Evolutionary conservation across 2,329 filamentous ascomycete species (phyloP).

Genomic region (Fusarium xylarioides): DNA sequence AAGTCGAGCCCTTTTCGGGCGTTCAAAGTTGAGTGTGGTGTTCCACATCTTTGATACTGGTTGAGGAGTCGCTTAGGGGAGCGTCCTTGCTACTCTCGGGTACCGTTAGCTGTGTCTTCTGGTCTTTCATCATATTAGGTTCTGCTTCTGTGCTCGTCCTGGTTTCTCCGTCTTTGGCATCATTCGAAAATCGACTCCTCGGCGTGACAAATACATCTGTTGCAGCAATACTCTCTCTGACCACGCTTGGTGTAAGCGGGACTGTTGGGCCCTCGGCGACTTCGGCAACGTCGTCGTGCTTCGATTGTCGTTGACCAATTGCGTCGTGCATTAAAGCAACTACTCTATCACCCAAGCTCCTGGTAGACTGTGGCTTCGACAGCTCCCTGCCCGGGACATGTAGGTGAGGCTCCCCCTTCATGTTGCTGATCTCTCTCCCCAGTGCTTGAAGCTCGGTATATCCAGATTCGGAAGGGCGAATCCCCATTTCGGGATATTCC

Average conservation of each 20-base stretch:
- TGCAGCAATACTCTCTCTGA: conserved; percentile 23
- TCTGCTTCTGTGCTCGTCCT: background rate
- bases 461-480: conserved; percentile 34
- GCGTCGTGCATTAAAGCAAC: conserved; percentile 31
- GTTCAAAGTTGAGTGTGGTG: background rate
- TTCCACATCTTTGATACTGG: background rate
- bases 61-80: background rate
- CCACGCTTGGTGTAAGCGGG: conserved; percentile 25
- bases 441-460: conserved; percentile 34
- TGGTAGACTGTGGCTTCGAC: conserved; percentile 12
- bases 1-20: background rate
- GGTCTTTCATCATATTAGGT: background rate
- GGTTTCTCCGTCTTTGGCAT: background rate
- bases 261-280: background rate
- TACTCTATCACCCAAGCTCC: conserved; percentile 31
- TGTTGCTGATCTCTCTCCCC: conserved; percentile 29
- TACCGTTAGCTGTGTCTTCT: background rate
- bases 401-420: conserved; percentile 16
- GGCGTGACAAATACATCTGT: conserved; percentile 38
- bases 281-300: background rate
- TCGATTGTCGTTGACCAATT: conserved; percentile 4
- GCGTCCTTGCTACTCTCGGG: background rate
- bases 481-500: conserved; percentile 41
- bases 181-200: conserved; percentile 27
- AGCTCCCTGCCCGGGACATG: background rate